Percentiles rank a stretch among this genome's conserved stretches.
phyloP scores from a whole-genome alignment of 2,329 filamentous ascomycete species.

The Alternaria viburni region DNA sequence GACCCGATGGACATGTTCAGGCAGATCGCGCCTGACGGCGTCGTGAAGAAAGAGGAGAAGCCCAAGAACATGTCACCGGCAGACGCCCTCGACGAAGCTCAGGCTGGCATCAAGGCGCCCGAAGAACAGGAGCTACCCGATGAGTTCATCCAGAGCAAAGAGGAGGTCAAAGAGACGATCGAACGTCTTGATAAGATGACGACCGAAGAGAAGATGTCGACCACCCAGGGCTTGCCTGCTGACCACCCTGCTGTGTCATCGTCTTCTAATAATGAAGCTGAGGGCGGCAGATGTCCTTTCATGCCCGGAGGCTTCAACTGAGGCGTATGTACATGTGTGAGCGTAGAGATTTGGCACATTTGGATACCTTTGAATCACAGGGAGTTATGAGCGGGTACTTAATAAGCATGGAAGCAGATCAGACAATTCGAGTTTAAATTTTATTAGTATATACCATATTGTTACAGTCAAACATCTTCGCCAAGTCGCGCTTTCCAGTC shows the following conservation, averaged over 20 bases:
- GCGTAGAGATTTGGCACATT: neutral
- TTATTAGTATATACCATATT: neutral
- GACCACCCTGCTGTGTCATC: slow-evolving; percentile 9
- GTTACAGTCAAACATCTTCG: neutral
- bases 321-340: neutral
- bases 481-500: neutral
- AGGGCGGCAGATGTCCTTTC: slow-evolving; percentile 16
- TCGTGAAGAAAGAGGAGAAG: slow-evolving; percentile 54
- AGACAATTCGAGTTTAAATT: neutral
- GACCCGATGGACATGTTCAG: slow-evolving; percentile 71
- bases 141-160: slow-evolving; percentile 14
- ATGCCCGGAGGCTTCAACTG: slow-evolving; percentile 3
- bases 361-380: neutral
- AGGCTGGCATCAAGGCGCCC: slow-evolving; percentile 15
- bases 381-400: neutral
- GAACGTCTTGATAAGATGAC: slow-evolving; percentile 14
- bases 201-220: neutral
- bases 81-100: slow-evolving; percentile 34
- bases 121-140: slow-evolving; percentile 24
- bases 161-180: slow-evolving; percentile 15
- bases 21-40: slow-evolving; percentile 63
- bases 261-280: neutral
- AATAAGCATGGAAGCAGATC: neutral
- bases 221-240: slow-evolving; percentile 8
- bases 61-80: slow-evolving; percentile 41